phyloP scores from a whole-genome alignment of 345 rosid species.

The Gossypium bickii region DNA sequence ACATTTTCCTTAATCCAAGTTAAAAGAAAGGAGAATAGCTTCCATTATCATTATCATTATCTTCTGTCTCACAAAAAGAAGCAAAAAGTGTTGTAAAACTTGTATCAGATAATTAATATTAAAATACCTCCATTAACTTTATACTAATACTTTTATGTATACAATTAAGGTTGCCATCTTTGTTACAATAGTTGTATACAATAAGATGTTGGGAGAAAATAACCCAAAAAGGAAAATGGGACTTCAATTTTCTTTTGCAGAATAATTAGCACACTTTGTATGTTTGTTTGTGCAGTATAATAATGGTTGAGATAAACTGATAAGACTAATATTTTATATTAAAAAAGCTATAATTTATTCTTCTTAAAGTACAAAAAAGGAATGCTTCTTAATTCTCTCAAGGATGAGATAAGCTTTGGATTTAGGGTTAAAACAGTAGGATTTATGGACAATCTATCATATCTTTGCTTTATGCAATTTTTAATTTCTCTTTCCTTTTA shows the following conservation, averaged over 20 bases:
- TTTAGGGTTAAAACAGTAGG: background rate
- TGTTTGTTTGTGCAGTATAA: background rate
- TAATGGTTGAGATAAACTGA: background rate
- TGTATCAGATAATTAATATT: constrained; percentile 30
- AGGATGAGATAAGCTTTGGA: background rate
- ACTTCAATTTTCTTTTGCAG: constrained; percentile 6
- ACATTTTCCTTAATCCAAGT: constrained; percentile 3
- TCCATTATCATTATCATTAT: background rate
- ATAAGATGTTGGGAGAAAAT: background rate
- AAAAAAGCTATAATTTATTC: constrained; percentile 13
- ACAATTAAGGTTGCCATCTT: too few species aligned
- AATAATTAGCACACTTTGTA: constrained; percentile 1
- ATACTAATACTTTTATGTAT: background rate
- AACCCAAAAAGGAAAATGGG: background rate
- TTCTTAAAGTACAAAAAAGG: constrained; percentile 18
- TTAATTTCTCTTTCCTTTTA: constrained; percentile 31
- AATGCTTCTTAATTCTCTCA: background rate
- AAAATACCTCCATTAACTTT: constrained; percentile 26
- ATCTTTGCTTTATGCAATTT: constrained; percentile 3
- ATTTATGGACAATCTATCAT: background rate
- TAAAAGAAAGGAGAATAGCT: background rate
- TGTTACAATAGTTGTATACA: too few species aligned
- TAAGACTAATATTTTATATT: background rate
- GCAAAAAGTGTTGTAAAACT: constrained; percentile 37
- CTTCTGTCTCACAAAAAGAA: constrained; percentile 37